Conservation (phyloP, 495 filamentous ascomycete species). For the Corynascus novoguineensis region DNA sequence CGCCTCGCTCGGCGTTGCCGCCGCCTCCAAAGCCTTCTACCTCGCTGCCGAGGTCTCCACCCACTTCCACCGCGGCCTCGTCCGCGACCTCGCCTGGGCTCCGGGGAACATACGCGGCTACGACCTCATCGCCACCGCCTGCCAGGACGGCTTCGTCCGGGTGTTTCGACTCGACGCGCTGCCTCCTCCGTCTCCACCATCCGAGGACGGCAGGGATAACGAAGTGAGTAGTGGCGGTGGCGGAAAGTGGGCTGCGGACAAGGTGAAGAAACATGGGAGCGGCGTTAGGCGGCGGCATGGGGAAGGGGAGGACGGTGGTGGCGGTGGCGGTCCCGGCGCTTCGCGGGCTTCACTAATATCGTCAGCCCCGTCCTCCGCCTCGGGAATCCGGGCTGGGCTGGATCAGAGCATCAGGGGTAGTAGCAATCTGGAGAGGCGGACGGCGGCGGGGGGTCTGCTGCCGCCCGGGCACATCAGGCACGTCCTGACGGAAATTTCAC, state of each 20-base stretch:
- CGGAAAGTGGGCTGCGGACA: slow-evolving; percentile 9
- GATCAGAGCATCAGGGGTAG: slow-evolving; percentile 45
- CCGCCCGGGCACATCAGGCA: slow-evolving; percentile 42
- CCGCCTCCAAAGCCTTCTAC: slow-evolving; percentile 62
- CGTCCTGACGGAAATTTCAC: slow-evolving; percentile 45
- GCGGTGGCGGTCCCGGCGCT: no score
- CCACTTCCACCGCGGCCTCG: slow-evolving; percentile 57
- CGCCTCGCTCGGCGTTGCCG: slow-evolving; percentile 44
- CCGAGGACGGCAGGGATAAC: slow-evolving; percentile 12
- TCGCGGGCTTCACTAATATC: slow-evolving; percentile 21
- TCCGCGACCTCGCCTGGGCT: slow-evolving; percentile 92
- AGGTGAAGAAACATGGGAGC: slow-evolving; percentile 21
- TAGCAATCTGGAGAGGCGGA: slow-evolving; percentile 30
- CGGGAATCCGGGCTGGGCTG: slow-evolving; percentile 55
- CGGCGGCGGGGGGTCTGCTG: slow-evolving; percentile 28
- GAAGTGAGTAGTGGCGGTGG: slow-evolving; percentile 28
- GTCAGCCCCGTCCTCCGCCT: slow-evolving; percentile 1
- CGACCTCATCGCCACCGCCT: slow-evolving; percentile 86
- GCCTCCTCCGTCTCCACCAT: background rate
- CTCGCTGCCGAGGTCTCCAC: slow-evolving; percentile 66
- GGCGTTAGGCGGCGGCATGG: background rate
- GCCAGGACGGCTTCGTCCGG: slow-evolving; percentile 81
- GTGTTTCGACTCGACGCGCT: slow-evolving; percentile 62
- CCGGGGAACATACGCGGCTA: slow-evolving; percentile 78
- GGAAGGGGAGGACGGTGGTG: background rate